A percentile compares a stretch with the other conserved stretches of the same genome.
Evolutionary conservation across 352 stramenopile genomes (phyloP).

Genomic region (Pilasporangium apinafurcum): DNA sequence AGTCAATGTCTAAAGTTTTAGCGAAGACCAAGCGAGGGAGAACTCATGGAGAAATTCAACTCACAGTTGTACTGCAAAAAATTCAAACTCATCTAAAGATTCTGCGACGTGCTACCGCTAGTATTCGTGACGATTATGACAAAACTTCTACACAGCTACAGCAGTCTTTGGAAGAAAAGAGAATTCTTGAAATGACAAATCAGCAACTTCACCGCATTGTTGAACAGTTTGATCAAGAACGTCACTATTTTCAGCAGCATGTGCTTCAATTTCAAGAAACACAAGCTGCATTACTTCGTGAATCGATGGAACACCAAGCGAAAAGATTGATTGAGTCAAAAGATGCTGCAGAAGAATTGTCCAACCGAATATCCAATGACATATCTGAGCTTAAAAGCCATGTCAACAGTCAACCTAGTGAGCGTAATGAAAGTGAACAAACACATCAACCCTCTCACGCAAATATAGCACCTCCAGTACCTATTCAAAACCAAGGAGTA

Average conservation of each 20-base stretch:
- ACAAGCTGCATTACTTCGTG: constrained; percentile 12
- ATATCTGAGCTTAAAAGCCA: neutral
- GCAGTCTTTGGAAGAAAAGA: constrained; percentile 27
- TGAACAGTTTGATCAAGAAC: constrained; percentile 25
- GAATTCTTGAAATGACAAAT: constrained; percentile 19
- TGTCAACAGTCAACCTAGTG: neutral
- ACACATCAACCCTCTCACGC: no score
- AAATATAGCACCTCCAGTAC: no score
- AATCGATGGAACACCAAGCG: constrained; percentile 11
- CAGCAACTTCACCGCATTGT: constrained; percentile 15
- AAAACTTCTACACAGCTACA: constrained; percentile 22
- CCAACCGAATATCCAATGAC: constrained; percentile 7
- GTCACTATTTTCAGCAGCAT: constrained; percentile 25
- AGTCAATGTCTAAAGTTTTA: constrained; percentile 31
- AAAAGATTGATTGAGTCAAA: constrained; percentile 14
- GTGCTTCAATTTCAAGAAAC: constrained; percentile 16
- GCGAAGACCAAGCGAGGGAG: constrained; percentile 18
- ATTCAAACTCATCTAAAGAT: constrained; percentile 36
- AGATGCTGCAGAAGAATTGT: constrained; percentile 11
- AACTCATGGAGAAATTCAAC: constrained; percentile 23
- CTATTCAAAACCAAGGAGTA: no score
- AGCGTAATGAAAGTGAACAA: no score
- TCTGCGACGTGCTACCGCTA: constrained; percentile 27
- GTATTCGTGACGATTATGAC: constrained; percentile 28
- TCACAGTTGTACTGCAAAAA: constrained; percentile 26